phyloP scores from a whole-genome alignment of 1,284 basidiomycete genomes.

The Phlebopus sp. region DNA sequence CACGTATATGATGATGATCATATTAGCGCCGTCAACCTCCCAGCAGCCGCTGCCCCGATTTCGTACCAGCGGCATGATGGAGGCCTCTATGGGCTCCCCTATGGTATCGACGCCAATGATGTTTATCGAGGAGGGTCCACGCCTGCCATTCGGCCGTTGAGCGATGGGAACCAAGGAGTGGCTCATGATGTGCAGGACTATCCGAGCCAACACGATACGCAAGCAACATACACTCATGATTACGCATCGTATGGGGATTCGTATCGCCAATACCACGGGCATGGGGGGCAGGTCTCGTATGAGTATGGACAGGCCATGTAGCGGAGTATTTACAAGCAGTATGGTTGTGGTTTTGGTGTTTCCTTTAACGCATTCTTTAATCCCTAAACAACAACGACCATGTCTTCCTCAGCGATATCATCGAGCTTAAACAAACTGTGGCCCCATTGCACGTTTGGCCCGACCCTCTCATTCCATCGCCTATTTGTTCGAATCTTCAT shows the following conservation, averaged over 20 bases:
- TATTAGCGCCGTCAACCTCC: constrained; percentile 57
- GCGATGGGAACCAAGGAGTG: constrained; percentile 20
- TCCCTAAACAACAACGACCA: no score
- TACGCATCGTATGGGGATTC: constrained; percentile 30
- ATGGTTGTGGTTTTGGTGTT: constrained; percentile 15
- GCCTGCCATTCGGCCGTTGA: constrained; percentile 25
- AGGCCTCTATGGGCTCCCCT: constrained; percentile 30
- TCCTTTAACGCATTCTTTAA: constrained; percentile 7
- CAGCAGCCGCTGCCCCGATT: constrained; percentile 53
- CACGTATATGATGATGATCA: constrained; percentile 59
- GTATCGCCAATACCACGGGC: constrained; percentile 30
- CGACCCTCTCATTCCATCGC: no score
- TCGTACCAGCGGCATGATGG: constrained; percentile 37
- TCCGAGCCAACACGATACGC: constrained; percentile 28
- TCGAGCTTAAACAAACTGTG: no score
- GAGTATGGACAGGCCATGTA: constrained; percentile 36
- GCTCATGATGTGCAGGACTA: constrained; percentile 37
- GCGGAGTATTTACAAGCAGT: constrained; percentile 15
- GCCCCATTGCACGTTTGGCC: no score
- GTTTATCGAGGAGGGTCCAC: constrained; percentile 49
- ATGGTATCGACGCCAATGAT: constrained; percentile 43
- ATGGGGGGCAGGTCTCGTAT: constrained; percentile 25
- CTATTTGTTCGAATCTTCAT: no score
- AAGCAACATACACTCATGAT: constrained; percentile 26
- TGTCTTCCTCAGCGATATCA: no score